Base-by-base conservation (phyloP, 257 asterid species). In the Jasminum sambac region DNA sequence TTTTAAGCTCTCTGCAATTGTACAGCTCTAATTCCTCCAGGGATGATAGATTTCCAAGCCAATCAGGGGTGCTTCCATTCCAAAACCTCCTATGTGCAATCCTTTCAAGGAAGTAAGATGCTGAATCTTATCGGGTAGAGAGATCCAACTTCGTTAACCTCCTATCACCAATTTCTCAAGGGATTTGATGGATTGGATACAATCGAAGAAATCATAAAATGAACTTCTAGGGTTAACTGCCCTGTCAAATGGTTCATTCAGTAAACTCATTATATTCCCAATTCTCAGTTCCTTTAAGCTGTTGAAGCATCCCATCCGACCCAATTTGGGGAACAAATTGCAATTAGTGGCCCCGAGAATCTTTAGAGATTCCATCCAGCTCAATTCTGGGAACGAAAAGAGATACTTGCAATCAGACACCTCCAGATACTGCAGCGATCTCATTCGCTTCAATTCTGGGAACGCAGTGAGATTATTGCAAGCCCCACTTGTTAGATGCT, bases 341-440 rank as follows among this genome's bases (percentile, higher is more conserved):
- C 82, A 64, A 0, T 0, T 0, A 1, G 0, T 0, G 1, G 67
- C 65, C 1, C 0, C 0, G 19, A 79, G 13, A 2, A 0, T 0
- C 19, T 38, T 1, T 30, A 30, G 36, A 30, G 36, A 30, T 30
- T 30, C 43, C 43, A 39, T 39, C 43, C 43, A 9, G 1, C 43
- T 39, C 8, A 71, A 26, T 59, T 66, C 64, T 4, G 78, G 61
- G 4, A 38, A 73, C 11, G 72, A 34, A 10, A 25, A 30, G 16
- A 78, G 67, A 42, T 73, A 43, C 2, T 2, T 5, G 39, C 82
- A 64, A 0, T 0, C 0, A 1, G 0, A 0, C 3, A 71, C 65
- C 1, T 0, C 0, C 21, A 79, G 9, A 2, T 0, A 0, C 19
- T 38, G 2, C 36, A 30, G 36, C 36, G 4, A 30, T 14, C 34